A percentile compares a stretch with the other conserved stretches of the same genome.
phyloP scores from a whole-genome alignment of 2,329 filamentous ascomycete genomes.

The Amylocarpus encephaloides region DNA sequence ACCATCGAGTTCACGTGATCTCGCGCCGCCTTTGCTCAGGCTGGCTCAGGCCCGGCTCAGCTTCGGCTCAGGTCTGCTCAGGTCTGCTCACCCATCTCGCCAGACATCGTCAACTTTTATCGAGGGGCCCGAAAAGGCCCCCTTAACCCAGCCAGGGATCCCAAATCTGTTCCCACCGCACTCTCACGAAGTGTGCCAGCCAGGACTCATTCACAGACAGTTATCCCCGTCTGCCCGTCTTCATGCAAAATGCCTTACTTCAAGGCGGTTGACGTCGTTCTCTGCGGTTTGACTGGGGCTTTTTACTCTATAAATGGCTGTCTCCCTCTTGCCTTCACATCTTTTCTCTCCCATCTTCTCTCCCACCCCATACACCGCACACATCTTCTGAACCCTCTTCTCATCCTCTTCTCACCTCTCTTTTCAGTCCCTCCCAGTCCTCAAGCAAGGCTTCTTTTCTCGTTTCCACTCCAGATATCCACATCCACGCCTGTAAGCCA shows the following conservation, averaged over 20 bases:
- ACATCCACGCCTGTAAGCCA: too few relatives aligned
- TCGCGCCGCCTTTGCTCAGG: too few relatives aligned
- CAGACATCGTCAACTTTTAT: background rate
- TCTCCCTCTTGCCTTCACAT: conserved; percentile 13
- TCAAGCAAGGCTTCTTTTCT: too few relatives aligned
- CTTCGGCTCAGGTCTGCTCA: too few relatives aligned
- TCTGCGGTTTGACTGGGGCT: conserved; percentile 11
- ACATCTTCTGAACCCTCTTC: conserved; percentile 1
- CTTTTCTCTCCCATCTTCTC: conserved; percentile 10
- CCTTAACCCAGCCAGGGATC: conserved; percentile 11
- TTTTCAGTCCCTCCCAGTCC: too few relatives aligned
- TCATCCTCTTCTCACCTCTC: background rate
- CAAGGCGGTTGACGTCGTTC: conserved; percentile 7
- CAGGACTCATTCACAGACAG: conserved; percentile 11
- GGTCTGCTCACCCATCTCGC: too few relatives aligned
- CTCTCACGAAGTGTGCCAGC: conserved; percentile 3
- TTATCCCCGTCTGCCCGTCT: conserved; percentile 10
- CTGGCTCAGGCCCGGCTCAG: too few relatives aligned
- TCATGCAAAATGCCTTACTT: conserved; percentile 8
- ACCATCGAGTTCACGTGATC: too few relatives aligned
- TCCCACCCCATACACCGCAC: background rate
- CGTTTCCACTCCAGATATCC: too few relatives aligned
- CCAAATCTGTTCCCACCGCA: too few relatives aligned
- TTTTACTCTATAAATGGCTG: conserved; percentile 13
- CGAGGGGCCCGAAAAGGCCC: background rate